phyloP scores from a whole-genome alignment of 1,139 yeast species.

The Yamadazyma oceani region DNA sequence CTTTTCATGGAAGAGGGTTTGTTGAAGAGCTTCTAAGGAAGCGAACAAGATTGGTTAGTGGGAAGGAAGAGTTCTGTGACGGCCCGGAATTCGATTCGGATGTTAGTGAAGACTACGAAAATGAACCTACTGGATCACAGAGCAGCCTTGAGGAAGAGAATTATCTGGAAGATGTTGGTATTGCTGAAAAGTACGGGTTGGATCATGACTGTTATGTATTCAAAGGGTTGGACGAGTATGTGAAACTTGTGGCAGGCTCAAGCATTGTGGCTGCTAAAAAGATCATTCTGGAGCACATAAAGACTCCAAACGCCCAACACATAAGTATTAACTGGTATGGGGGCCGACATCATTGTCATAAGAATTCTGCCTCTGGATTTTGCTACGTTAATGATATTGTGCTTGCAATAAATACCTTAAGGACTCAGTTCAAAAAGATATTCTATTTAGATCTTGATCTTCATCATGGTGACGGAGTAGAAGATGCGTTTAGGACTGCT shows the following conservation, averaged over 20 bases:
- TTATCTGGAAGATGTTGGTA: too few relatives aligned
- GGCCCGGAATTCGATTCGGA: conserved; percentile 2
- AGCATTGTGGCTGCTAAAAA: conserved; percentile 51
- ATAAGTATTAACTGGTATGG: conserved; percentile 75
- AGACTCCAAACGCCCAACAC: conserved; percentile 11
- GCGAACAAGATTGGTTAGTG: conserved; percentile 14
- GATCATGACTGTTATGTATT: conserved; percentile 67
- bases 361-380: conserved; percentile 63
- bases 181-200: conserved; percentile 46
- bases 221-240: conserved; percentile 52
- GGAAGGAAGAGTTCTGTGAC: neutral
- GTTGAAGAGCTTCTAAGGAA: conserved; percentile 30
- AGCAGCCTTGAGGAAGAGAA: too few relatives aligned
- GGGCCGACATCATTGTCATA: conserved; percentile 72
- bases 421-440: conserved; percentile 48
- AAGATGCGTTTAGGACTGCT: conserved; percentile 59
- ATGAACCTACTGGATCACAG: too few relatives aligned
- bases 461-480: conserved; percentile 84
- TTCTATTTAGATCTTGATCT: conserved; percentile 71
- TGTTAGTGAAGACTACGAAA: conserved; percentile 6
- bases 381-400: conserved; percentile 74
- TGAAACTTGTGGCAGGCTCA: conserved; percentile 54
- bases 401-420: conserved; percentile 47
- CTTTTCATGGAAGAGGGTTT: conserved; percentile 42
- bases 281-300: conserved; percentile 18